Percentiles rank a stretch among this genome's conserved stretches.
Evolutionary conservation across 805 yeast genomes (phyloP).

Genomic region (Kazachstania psychrophila): DNA sequence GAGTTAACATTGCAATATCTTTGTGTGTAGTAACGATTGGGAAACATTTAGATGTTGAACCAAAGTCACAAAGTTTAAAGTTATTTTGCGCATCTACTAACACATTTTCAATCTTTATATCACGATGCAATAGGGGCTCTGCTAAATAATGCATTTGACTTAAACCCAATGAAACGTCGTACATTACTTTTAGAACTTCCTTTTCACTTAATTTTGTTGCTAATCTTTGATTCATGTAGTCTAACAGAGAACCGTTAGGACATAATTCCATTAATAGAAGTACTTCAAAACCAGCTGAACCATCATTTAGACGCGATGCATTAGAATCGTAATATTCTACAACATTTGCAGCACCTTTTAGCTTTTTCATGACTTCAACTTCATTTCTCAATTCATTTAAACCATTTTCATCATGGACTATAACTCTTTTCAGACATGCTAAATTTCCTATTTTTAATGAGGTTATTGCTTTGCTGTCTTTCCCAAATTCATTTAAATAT

Average conservation of each 20-base stretch:
- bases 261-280: constrained; percentile 90
- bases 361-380: constrained; percentile 70
- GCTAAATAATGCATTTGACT: constrained; percentile 71
- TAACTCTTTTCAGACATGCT: constrained; percentile 67
- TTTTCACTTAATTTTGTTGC: constrained; percentile 67
- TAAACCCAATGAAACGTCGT: constrained; percentile 73
- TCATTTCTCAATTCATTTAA: constrained; percentile 59
- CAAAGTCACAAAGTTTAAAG: constrained; percentile 89
- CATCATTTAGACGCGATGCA: constrained; percentile 45
- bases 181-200: constrained; percentile 77
- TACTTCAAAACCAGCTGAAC: constrained; percentile 62
- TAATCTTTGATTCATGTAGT: constrained; percentile 81
- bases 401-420: constrained; percentile 64
- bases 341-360: constrained; percentile 47
- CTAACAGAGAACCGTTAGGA: constrained; percentile 79
- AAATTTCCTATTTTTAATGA: constrained; percentile 38
- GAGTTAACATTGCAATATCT: constrained; percentile 64
- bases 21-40: constrained; percentile 69
- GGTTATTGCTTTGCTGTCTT: constrained; percentile 22
- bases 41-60: constrained; percentile 54
- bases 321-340: constrained; percentile 70
- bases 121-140: constrained; percentile 81
- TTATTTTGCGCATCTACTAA: constrained; percentile 59
- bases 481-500: constrained; percentile 18
- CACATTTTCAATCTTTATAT: constrained; percentile 90